These are phyloP conservation scores for Geotrichum klebahnii DNA, from an alignment of 1,139 yeast genomes.

Conservation along the genomic window DNA sequence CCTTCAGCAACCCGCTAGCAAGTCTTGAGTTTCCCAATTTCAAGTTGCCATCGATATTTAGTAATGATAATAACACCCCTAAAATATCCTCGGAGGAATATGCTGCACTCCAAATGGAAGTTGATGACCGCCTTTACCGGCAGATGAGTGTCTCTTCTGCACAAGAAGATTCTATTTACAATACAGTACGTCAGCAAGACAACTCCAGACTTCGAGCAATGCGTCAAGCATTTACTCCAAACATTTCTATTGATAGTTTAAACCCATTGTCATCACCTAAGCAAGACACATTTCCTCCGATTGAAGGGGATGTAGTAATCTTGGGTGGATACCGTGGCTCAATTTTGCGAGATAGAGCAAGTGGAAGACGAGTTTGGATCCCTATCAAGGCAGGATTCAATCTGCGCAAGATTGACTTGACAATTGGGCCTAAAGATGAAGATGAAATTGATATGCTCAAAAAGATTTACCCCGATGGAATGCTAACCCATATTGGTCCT, in stretches of 20 bases:
- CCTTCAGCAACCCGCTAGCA: slow-evolving; percentile 35
- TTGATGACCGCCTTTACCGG: slow-evolving; percentile 44
- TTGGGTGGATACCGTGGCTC: slow-evolving; percentile 90
- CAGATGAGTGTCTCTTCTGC: slow-evolving; percentile 58
- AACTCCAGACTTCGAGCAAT: slow-evolving; percentile 68
- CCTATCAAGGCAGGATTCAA: slow-evolving; percentile 84
- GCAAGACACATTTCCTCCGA: slow-evolving; percentile 39
- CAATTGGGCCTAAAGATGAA: slow-evolving; percentile 65
- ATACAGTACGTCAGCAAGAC: slow-evolving; percentile 54
- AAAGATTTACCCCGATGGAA: slow-evolving; percentile 67
- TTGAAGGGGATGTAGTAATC: slow-evolving; percentile 73
- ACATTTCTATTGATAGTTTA: slow-evolving; percentile 40
- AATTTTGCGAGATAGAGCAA: slow-evolving; percentile 60
- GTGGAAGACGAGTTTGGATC: slow-evolving; percentile 73
- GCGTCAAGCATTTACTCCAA: slow-evolving; percentile 56
- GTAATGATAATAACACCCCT: slow-evolving; percentile 17
- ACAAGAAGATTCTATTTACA: slow-evolving; percentile 61
- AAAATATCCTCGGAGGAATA: neutral
- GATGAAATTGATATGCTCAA: slow-evolving; percentile 52
- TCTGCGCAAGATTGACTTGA: slow-evolving; percentile 60
- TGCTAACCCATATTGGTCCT: slow-evolving; percentile 81
- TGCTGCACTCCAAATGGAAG: slow-evolving; percentile 9
- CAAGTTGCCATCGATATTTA: slow-evolving; percentile 25
- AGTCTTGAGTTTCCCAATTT: slow-evolving; percentile 27
- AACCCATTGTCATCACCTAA: slow-evolving; percentile 25